Conservation (phyloP, 1,139 yeast genomes). For the Wickerhamiella infanticola region DNA sequence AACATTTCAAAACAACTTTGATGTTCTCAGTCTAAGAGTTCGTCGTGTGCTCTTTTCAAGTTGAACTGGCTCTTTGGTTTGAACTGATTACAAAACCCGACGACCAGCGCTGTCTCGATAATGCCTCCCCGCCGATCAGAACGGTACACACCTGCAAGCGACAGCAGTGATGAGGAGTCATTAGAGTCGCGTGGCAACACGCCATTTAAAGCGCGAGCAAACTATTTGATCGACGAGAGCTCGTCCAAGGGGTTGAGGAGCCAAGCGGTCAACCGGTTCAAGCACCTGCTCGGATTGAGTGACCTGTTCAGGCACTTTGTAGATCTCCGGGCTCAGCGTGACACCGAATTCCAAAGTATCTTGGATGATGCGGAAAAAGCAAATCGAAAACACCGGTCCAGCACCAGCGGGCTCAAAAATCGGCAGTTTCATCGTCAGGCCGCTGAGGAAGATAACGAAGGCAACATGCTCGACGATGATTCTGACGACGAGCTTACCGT, state of each 20-base stretch:
- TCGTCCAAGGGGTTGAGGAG: constrained; percentile 19
- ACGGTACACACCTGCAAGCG: background rate
- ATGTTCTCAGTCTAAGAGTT: too few species aligned
- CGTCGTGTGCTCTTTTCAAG: too few species aligned
- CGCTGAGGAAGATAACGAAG: constrained; percentile 84
- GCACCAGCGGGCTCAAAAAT: constrained; percentile 9
- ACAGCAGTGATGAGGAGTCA: background rate
- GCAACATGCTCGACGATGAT: constrained; percentile 68
- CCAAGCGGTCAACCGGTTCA: constrained; percentile 67
- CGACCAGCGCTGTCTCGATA: too few species aligned
- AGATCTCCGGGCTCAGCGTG: constrained; percentile 63
- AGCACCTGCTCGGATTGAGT: constrained; percentile 66
- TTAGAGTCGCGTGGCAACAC: background rate
- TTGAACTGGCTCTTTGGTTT: too few species aligned
- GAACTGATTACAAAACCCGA: background rate
- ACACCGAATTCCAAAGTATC: constrained; percentile 44
- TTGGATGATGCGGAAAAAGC: constrained; percentile 38
- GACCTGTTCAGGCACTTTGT: constrained; percentile 82
- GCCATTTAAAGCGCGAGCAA: background rate
- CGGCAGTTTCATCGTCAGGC: constrained; percentile 25
- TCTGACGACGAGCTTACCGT: constrained; percentile 42
- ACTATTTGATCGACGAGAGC: background rate
- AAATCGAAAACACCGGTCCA: constrained; percentile 8
- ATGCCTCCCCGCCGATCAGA: background rate
- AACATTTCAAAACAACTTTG: too few species aligned